Evolutionary conservation across 1,139 yeast genomes (phyloP).

Genomic region (Petasospora fabianii): DNA sequence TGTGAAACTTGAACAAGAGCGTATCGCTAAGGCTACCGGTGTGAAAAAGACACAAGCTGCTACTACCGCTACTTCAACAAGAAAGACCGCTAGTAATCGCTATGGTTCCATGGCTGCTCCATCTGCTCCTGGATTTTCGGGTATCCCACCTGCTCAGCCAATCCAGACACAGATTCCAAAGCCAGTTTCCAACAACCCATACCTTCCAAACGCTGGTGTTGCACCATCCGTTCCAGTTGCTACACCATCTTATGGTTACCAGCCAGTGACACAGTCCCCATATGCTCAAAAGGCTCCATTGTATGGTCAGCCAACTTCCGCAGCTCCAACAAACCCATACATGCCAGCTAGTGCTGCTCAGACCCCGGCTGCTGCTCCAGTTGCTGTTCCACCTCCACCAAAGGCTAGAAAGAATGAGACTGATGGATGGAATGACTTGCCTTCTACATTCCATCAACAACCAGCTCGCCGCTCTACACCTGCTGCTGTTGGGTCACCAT

Average conservation of each 20-base stretch:
- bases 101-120: slow-evolving; percentile 15
- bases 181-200: background rate
- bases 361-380: slow-evolving; percentile 18
- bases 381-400: slow-evolving; percentile 33
- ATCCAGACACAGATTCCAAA: slow-evolving; percentile 1
- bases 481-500: slow-evolving; percentile 30
- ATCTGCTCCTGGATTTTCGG: slow-evolving; percentile 15
- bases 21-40: slow-evolving; percentile 65
- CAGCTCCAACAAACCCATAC: slow-evolving; percentile 15
- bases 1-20: slow-evolving; percentile 66
- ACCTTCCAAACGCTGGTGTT: background rate
- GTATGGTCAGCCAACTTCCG: slow-evolving; percentile 15
- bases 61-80: slow-evolving; percentile 2
- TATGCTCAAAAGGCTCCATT: slow-evolving; percentile 14
- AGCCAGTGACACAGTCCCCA: slow-evolving; percentile 9
- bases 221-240: slow-evolving; percentile 5
- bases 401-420: slow-evolving; percentile 51
- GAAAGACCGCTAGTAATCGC: slow-evolving; percentile 13
- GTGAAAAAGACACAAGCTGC: slow-evolving; percentile 9
- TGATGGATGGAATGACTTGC: slow-evolving; percentile 94
- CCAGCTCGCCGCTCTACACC: slow-evolving; percentile 53
- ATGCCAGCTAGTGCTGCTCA: slow-evolving; percentile 14
- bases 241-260: slow-evolving; percentile 14
- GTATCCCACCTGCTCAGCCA: slow-evolving; percentile 15
- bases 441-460: slow-evolving; percentile 55